Conservation (phyloP, 2,329 filamentous ascomycete species). For the Colletotrichum karsti region DNA sequence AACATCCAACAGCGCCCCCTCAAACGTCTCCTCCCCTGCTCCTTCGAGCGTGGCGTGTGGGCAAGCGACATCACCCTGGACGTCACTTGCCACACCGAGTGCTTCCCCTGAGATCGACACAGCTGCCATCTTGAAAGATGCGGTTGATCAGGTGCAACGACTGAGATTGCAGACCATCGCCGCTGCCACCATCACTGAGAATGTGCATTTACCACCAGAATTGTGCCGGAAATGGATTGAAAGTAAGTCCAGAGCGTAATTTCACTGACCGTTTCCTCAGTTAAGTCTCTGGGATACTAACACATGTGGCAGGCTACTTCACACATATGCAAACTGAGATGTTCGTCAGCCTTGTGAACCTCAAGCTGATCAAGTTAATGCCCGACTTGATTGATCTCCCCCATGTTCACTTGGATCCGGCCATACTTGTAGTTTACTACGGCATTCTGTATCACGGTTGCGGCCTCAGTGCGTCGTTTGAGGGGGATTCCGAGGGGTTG, state of each 20-base stretch:
- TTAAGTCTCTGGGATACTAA: not conserved
- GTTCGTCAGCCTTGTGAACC: slow-evolving; percentile 38
- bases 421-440: slow-evolving; percentile 40
- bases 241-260: slow-evolving; percentile 24
- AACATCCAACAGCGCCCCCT: not conserved
- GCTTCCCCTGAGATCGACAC: slow-evolving; percentile 15
- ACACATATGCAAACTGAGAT: slow-evolving; percentile 38
- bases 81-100: not conserved
- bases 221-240: slow-evolving; percentile 38
- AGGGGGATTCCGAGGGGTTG: not conserved
- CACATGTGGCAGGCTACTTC: slow-evolving; percentile 34
- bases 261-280: accelerated
- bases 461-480: not conserved
- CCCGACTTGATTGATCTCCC: slow-evolving; percentile 38
- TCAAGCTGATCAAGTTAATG: slow-evolving; percentile 37
- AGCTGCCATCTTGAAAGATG: slow-evolving; percentile 37
- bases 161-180: slow-evolving; percentile 33
- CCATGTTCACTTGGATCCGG: slow-evolving; percentile 39
- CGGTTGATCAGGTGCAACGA: slow-evolving; percentile 37
- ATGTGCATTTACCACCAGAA: slow-evolving; percentile 36
- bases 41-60: not conserved
- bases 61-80: slow-evolving; percentile 4
- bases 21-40: slow-evolving; percentile 28
- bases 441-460: slow-evolving; percentile 38
- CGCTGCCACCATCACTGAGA: slow-evolving; percentile 32